Conservation (phyloP, 176 grass and related monocot genomes). For the Microstegium vimineum region DNA sequence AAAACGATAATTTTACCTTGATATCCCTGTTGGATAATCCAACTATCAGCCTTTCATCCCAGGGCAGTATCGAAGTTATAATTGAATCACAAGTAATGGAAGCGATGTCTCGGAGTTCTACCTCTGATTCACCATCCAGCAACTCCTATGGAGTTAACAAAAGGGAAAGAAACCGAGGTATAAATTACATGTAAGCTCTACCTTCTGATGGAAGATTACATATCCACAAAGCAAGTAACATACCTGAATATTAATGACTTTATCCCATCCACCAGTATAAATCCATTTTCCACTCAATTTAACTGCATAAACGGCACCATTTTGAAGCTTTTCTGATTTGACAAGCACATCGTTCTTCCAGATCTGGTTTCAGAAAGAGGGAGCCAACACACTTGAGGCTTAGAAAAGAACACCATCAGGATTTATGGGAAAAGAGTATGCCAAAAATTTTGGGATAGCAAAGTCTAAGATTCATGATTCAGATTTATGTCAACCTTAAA, state of each 20-base stretch:
- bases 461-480: background rate
- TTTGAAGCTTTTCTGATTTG: slow-evolving; percentile 63
- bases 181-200: background rate
- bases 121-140: slow-evolving; percentile 56
- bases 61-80: slow-evolving; percentile 75
- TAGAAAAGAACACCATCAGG: slow-evolving; percentile 4
- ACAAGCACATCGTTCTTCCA: slow-evolving; percentile 84
- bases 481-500: slow-evolving; percentile 60
- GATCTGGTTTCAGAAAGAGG: slow-evolving; percentile 46
- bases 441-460: background rate
- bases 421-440: background rate
- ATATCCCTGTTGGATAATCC: slow-evolving; percentile 79
- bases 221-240: background rate
- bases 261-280: slow-evolving; percentile 86
- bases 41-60: slow-evolving; percentile 61
- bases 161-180: background rate
- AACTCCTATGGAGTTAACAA: slow-evolving; percentile 45
- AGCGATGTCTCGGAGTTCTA: slow-evolving; percentile 59
- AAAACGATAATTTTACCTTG: slow-evolving; percentile 48
- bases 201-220: background rate
- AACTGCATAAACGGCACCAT: slow-evolving; percentile 73
- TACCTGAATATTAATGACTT: slow-evolving; percentile 76
- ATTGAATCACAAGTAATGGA: slow-evolving; percentile 74
- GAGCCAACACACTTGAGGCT: background rate
- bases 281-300: slow-evolving; percentile 56